Evolutionary conservation across 164 flowering plant genomes (phyloP), one percentile per base, ranked within the genome.

Genomic region (Amborella trichopoda): DNA sequence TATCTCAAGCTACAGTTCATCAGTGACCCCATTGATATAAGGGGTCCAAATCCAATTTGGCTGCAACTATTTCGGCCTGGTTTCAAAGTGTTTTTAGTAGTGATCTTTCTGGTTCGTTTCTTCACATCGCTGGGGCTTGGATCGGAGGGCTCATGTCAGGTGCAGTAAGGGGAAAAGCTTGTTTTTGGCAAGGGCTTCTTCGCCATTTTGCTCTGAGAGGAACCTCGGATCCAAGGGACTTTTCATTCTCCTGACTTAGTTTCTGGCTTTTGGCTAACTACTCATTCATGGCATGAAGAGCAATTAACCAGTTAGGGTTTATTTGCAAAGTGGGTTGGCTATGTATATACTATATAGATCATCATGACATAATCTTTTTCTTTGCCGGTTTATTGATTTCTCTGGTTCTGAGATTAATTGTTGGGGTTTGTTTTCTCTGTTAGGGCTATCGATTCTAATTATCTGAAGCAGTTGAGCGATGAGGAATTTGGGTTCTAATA

Each of bases 121-220:
- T n/a, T n/a, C n/a, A n/a, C n/a, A n/a, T n/a, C n/a, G n/a, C n/a
- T n/a, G 60, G 72, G 59, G 72, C 40, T 62, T 55, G 79, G 90
- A 81, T 81, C 85, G 71, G 82, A 76, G 83, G 17, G 75, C 72
- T 81, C 83, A 74, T 81, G 82, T 78, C 84, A 69, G 80, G 52
- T 37, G 82, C 80, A 74, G n/a, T n/a, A 64, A 51, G 32, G 41
- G 42, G 51, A 38, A 52, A 65, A 63, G 67, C 74, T 70, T 55
- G 11, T 58, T 70, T 74, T 70, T 61, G 50, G 53, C 34, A 44
- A 26, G 51, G 51, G 61, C 73, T 37, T 6, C 49, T 62, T 68
- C 61, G 49, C 60, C 33, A 28, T 28, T 56, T 71, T 75, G 86
- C 82, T 68, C 81, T 71, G 86, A 78, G 89, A 84, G 82, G 83